Evolutionary conservation across 768 basidiomycete species (phyloP).

Genomic region (Pleurotus sapidus): DNA sequence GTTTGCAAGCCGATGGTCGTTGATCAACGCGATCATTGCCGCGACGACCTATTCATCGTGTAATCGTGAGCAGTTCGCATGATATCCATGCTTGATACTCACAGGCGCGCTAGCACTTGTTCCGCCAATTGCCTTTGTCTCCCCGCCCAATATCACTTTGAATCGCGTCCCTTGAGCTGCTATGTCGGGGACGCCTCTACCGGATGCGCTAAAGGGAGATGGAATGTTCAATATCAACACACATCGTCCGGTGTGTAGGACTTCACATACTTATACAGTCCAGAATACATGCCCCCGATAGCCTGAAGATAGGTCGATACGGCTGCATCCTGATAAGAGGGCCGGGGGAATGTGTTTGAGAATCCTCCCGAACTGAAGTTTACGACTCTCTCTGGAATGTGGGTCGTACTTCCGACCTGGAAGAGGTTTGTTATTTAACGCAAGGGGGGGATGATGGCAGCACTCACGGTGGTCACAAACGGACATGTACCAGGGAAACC

Average conservation of each 20-base stretch:
- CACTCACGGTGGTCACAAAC: conserved; percentile 19
- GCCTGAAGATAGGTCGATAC: conserved; percentile 21
- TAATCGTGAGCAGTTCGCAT: too few species aligned
- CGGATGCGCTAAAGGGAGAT: conserved; percentile 31
- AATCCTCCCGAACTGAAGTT: conserved; percentile 54
- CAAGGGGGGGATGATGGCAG: not conserved
- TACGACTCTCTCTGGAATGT: conserved; percentile 39
- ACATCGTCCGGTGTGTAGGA: not conserved
- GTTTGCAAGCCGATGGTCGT: conserved; percentile 38
- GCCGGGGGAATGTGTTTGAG: conserved; percentile 34
- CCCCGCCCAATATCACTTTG: conserved; percentile 30
- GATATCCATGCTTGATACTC: not conserved
- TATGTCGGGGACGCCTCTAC: conserved; percentile 24
- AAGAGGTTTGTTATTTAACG: not conserved
- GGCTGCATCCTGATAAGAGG: conserved; percentile 23
- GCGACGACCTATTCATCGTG: conserved; percentile 33
- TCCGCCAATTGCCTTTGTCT: conserved; percentile 22
- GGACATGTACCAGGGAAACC: conserved; percentile 49
- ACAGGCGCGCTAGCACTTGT: conserved; percentile 17
- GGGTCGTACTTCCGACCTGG: conserved; percentile 37
- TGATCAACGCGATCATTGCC: conserved; percentile 42
- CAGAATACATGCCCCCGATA: conserved; percentile 30
- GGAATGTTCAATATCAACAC: not conserved
- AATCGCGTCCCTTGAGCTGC: conserved; percentile 16
- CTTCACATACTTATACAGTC: conserved; percentile 21